Base-by-base conservation (phyloP, 139 green algal genomes). In the Astrephomene gubernaculifera region DNA sequence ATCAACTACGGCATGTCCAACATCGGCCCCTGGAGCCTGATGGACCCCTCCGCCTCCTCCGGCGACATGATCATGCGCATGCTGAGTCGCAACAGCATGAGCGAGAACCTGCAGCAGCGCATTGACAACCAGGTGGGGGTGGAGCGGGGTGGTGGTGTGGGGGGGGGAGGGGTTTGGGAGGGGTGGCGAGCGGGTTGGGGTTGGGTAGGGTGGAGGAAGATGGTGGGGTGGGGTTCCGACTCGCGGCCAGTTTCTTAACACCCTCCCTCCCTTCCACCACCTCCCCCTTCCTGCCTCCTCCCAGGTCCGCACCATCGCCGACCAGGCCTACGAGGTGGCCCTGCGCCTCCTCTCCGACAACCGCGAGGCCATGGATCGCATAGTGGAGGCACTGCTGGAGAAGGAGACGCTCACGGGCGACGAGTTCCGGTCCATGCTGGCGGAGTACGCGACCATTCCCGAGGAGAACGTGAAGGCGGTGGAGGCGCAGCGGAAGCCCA, bases 11-110 rank as follows among this genome's bases (percentile, higher is more conserved):
- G 97, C 86, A 99, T 99, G 95, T 96, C 89, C 44, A 95, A 99
- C 89, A 98, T 99, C 73, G 97, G 97, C 54, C 97, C 97, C 25
- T 99, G 96, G 95, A 94, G 83, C 24, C 91, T 99, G 83, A 91
- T 97, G 93, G 97, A 99, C 92, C 96, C 94, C 35, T 92, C 71
- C 14, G 92, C 94, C 2, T 90, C 95, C 86, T 65, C 29, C 5
- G 94, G 94, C 14, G 97, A 99, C 89, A 96, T 99, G 91, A 97
- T 99, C 90, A 99, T 99, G 97, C 92, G 97, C 83, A 99, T 99
- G 97, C 98, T 99, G 96, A 95, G 96, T 10, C 90, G 95, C 72
- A 99, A 99, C 95, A 94, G 83, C 81, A 98, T 99, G 94, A 96
- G 87, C 71, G 97, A 99, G 95, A 96, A 95, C 86, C 94, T 99